Base-by-base conservation (phyloP, 805 yeast species). In the Wickerhamiella brachini region DNA sequence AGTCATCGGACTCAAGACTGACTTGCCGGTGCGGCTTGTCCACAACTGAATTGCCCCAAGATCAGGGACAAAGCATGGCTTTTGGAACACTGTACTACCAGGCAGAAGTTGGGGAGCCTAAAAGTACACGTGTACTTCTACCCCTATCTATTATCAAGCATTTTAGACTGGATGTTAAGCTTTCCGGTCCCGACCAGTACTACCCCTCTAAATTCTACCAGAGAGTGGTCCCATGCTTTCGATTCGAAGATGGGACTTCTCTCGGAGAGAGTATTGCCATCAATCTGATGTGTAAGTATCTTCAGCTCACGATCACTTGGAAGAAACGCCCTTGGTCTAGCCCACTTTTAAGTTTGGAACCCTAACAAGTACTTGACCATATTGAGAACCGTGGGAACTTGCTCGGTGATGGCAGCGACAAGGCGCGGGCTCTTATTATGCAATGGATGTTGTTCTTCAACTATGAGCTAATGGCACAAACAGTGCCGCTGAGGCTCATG, bases 381-480 rank as follows among this genome's bases (percentile, higher is more conserved):
- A 37, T 44, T 15, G 20, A 22, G 6, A 44, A 44, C 8, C 37
- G 24, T n/a, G 46, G 46, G 5, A 37, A 26, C 2, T 37, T 45
- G 10, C 24, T 45, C 3, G 47, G 39, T 7, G 47, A 45, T 12
- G 23, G 15, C 7, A 18, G 24, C 24, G 21, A 26, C 4, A 45
- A 29, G 24, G n/a, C 39, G 3, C 18, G 78, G 64, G 86, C 85
- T 54, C 68, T 68, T 61, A 72, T 87, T 61, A 66, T 88, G 59
- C 80, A 73, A 70, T 88, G 95, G 94, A 62, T 81, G 66, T 84
- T 95, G 2, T 71, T 85, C 59, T 73, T 80, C 66, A 85, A 83
- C 74, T 62, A 77, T 59, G 95, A 89, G 61, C 59, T 83, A 52
- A 65, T 82, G 57, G 61, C 70, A 12, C 34, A 29, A 29, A 29